These are phyloP conservation scores for Elsinoe batatas DNA, from an alignment of 2,329 filamentous ascomycete species.

Conservation along the genomic window DNA sequence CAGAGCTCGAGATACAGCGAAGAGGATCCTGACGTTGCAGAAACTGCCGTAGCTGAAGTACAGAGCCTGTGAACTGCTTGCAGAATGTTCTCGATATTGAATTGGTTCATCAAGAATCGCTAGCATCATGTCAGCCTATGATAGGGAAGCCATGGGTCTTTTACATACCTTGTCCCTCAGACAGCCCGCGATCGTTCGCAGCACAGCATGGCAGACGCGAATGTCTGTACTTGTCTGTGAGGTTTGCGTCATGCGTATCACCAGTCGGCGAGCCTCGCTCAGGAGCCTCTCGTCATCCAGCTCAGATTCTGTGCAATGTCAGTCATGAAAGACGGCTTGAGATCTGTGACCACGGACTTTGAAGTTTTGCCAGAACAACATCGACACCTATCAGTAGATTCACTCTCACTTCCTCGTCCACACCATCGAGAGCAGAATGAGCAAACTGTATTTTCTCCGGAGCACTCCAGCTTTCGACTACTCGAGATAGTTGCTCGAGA, in stretches of 20 bases:
- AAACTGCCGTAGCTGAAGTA: slow-evolving; percentile 25
- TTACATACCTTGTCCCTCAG: slow-evolving; percentile 2
- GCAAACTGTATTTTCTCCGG: neutral
- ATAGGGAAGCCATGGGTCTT: neutral
- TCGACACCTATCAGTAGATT: neutral
- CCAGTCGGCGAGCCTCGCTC: neutral
- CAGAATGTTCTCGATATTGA: slow-evolving; percentile 34
- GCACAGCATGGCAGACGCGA: neutral
- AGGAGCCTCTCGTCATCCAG: neutral
- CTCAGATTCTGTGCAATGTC: neutral
- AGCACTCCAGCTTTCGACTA: neutral
- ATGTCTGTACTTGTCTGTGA: neutral
- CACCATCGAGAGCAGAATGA: neutral
- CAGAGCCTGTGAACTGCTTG: slow-evolving; percentile 27
- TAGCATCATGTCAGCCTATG: slow-evolving; percentile 15
- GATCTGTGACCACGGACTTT: neutral
- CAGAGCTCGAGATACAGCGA: slow-evolving; percentile 46
- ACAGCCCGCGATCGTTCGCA: neutral
- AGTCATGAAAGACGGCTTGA: neutral
- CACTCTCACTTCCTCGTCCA: neutral
- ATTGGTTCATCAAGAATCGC: slow-evolving; percentile 34
- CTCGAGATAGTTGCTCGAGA: neutral
- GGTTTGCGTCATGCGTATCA: neutral
- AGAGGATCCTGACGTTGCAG: slow-evolving; percentile 23
- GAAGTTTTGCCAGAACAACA: neutral